Percentiles rank a stretch among this genome's conserved stretches.
phyloP scores from a whole-genome alignment of 805 yeast species.

The Cyberlindnera subsufficiens region DNA sequence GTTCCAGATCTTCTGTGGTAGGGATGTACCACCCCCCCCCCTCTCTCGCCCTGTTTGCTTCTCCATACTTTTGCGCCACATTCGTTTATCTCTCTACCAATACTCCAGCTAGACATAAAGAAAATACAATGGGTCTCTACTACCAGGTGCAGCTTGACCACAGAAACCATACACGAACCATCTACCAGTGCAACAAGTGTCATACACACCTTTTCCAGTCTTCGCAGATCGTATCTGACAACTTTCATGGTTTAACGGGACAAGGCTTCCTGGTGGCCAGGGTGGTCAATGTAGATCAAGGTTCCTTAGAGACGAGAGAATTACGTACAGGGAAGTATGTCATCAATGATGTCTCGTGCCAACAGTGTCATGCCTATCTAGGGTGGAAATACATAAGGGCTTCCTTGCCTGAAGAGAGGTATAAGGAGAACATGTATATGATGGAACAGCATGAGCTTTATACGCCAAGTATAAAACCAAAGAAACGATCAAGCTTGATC shows the following conservation, averaged over 20 bases:
- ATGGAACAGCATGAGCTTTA: slow-evolving; percentile 23
- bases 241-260: slow-evolving; percentile 53
- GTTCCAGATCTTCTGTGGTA: too few species aligned
- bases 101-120: too few species aligned
- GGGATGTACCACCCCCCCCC: too few species aligned
- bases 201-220: slow-evolving; percentile 17
- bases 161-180: slow-evolving; percentile 7
- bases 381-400: slow-evolving; percentile 64
- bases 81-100: too few species aligned
- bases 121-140: slow-evolving; percentile 14
- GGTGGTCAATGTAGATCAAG: slow-evolving; percentile 38
- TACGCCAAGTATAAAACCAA: neutral
- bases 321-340: slow-evolving; percentile 59
- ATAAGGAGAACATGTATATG: slow-evolving; percentile 58
- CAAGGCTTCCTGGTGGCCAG: slow-evolving; percentile 47
- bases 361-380: slow-evolving; percentile 43
- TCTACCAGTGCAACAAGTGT: slow-evolving; percentile 18
- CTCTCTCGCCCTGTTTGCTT: too few species aligned
- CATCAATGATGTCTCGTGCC: slow-evolving; percentile 53
- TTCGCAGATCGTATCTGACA: slow-evolving; percentile 18
- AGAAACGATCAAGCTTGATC: neutral
- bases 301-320: slow-evolving; percentile 31
- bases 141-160: slow-evolving; percentile 14
- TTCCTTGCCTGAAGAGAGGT: slow-evolving; percentile 38
- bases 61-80: too few species aligned